A percentile compares a stretch with the other conserved stretches of the same genome.
phyloP scores from a whole-genome alignment of 73 alveolate genomes.

The Paramecium biaurelia region DNA sequence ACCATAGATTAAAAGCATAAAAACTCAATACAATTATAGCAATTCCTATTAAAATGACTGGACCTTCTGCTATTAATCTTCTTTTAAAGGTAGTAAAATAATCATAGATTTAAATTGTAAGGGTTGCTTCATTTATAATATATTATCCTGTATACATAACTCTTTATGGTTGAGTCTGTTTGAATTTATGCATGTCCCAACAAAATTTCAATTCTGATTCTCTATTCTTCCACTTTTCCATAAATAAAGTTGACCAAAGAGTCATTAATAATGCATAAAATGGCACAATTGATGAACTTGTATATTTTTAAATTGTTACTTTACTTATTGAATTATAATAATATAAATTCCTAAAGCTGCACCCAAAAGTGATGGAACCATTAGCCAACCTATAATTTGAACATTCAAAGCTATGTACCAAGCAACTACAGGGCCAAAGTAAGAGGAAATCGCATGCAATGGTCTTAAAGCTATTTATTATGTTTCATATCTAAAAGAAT shows the following conservation, averaged over 20 bases:
- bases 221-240: slow-evolving; percentile 47
- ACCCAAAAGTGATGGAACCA: slow-evolving; percentile 13
- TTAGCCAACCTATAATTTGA: slow-evolving; percentile 10
- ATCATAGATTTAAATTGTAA: not conserved
- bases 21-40: slow-evolving; percentile 32
- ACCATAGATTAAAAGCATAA: slow-evolving; percentile 41
- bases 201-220: slow-evolving; percentile 30
- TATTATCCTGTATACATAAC: slow-evolving; percentile 45
- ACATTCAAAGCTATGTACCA: slow-evolving; percentile 30
- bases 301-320: not conserved
- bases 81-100: slow-evolving; percentile 36
- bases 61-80: slow-evolving; percentile 18
- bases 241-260: slow-evolving; percentile 20
- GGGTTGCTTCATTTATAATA: not conserved
- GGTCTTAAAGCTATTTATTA: slow-evolving; percentile 31
- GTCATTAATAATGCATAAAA: slow-evolving; percentile 10
- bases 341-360: slow-evolving; percentile 40
- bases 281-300: slow-evolving; percentile 12
- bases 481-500: slow-evolving; percentile 35
- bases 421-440: slow-evolving; percentile 37
- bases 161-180: slow-evolving; percentile 4
- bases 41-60: slow-evolving; percentile 14
- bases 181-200: slow-evolving; percentile 45
- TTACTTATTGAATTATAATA: not conserved
- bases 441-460: slow-evolving; percentile 29